Base-by-base conservation (phyloP, 2,329 filamentous ascomycete species). In the Didymellaceae sp. region DNA sequence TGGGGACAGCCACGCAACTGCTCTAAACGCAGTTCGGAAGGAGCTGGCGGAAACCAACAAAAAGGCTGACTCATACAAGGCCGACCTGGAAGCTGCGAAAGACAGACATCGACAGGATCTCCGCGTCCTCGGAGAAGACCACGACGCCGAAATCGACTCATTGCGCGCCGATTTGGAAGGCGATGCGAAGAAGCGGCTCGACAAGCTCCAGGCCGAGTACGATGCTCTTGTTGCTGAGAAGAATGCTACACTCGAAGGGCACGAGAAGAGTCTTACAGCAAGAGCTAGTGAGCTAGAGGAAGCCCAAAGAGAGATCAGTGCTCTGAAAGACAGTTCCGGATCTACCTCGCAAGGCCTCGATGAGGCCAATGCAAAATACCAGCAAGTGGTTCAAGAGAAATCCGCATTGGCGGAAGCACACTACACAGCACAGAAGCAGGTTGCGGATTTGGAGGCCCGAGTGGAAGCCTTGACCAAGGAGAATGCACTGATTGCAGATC, bases 111-210 rank as follows among this genome's bases (percentile, higher is more conserved):
- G 59, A 13, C 61, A 71, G 38, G 61, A 68, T 43, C 34, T 71
- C 25, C 64, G 61, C 10, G 55, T 61, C 13, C 59, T 71, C 9
- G 66, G 67, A 4, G 63, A 72, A 26, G 67, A 71, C 16, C 68
- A 68, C 24, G 69, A 71, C 16, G 58, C 57, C 9, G 65, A 73
- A 33, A 71, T 73, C 22, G 67, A 71, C 10, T 70, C 69, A 2
- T 54, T 73, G 4, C 64, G 68, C 9, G 68, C 68, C 0, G 67
- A 72, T 39, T 59, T 73, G 4, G 68, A 73, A 38, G 67, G 67
- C 6, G 69, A 72, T 34, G 70, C 69, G 4, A 72, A 70, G 45
- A 66, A 66, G 16, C 66, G 62, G 5, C 52, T 73, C 7, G 59
- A 68, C 11, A 58, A 66, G 37, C 52, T 73, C 3, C 68, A 73